Percentiles rank a stretch among this genome's conserved stretches.
These are phyloP conservation scores for Coniosporium apollinis DNA, from an alignment of 495 filamentous ascomycete genomes.

Conservation along the genomic window DNA sequence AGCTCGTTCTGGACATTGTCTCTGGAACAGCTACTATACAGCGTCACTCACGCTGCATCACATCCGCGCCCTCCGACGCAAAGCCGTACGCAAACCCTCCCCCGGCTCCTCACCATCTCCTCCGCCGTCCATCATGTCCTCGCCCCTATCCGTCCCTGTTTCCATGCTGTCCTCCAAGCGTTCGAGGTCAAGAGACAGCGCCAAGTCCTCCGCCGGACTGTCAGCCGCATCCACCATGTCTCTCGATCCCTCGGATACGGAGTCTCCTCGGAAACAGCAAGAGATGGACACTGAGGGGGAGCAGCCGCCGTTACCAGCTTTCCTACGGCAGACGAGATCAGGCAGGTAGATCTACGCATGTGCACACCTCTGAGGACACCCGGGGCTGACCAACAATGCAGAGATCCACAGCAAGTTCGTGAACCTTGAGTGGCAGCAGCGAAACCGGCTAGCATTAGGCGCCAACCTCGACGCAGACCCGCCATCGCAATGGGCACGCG, in stretches of 20 bases:
- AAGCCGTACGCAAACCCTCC: constrained; percentile 11
- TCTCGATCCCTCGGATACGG: constrained; percentile 6
- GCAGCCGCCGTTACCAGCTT: constrained; percentile 15
- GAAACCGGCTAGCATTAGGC: constrained; percentile 33
- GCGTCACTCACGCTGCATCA: constrained; percentile 14
- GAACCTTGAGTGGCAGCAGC: constrained; percentile 46
- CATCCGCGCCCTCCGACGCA: constrained; percentile 16
- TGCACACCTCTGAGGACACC: background rate
- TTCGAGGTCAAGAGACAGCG: constrained; percentile 14
- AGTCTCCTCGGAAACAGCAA: too few species aligned
- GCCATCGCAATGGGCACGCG: constrained; percentile 36
- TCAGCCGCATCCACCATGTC: constrained; percentile 10
- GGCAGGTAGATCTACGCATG: constrained; percentile 13
- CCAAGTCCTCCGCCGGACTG: too few species aligned
- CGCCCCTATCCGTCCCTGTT: too few species aligned
- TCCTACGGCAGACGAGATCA: constrained; percentile 19
- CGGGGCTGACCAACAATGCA: constrained; percentile 8
- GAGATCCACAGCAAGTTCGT: constrained; percentile 33
- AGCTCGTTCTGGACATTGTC: too few species aligned
- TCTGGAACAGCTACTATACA: background rate
- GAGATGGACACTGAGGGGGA: too few species aligned
- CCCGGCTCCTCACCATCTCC: constrained; percentile 8
- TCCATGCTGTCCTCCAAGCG: constrained; percentile 19
- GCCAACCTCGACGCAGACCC: constrained; percentile 24
- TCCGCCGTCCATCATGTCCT: too few species aligned